These are phyloP conservation scores for Limonium bicolor DNA, from an alignment of 148 eudicot genomes.

Conservation along the genomic window DNA sequence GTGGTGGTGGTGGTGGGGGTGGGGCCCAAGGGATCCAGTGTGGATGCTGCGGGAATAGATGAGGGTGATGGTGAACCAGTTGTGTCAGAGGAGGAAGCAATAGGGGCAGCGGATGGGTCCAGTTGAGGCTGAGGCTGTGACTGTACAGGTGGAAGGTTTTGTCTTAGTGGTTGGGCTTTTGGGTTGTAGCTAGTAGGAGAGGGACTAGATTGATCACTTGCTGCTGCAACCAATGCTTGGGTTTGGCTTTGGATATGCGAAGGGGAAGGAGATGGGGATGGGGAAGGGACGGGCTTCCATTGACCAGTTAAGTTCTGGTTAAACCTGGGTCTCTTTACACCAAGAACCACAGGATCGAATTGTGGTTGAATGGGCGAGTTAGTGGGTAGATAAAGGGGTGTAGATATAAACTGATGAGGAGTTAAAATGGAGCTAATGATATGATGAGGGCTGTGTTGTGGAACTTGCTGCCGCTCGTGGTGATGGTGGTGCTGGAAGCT, in stretches of 20 bases:
- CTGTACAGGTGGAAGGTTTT: too few relatives aligned
- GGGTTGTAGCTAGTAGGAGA: constrained; percentile 10
- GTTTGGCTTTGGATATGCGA: neutral
- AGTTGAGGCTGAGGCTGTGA: neutral
- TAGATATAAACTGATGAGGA: neutral
- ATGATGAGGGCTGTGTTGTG: too few relatives aligned
- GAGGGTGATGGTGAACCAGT: constrained; percentile 20
- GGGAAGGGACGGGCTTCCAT: constrained; percentile 7
- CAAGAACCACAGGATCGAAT: neutral
- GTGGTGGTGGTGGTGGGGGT: constrained; percentile 6
- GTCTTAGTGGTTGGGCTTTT: too few relatives aligned
- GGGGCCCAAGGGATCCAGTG: too few relatives aligned
- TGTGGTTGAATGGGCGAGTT: neutral
- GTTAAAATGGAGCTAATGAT: neutral
- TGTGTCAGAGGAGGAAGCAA: neutral
- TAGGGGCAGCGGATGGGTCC: constrained; percentile 8
- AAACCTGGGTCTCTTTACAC: constrained; percentile 4
- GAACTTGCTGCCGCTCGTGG: neutral
- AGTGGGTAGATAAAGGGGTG: neutral
- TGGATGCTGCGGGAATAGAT: constrained; percentile 10
- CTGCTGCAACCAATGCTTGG: neutral
- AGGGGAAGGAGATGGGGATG: constrained; percentile 16
- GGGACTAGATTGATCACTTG: constrained; percentile 6
- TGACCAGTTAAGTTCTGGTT: constrained; percentile 5
- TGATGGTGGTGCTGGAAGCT: neutral